Evolutionary conservation across 805 yeast genomes (phyloP).

Genomic region (Zygoascus tannicola): DNA sequence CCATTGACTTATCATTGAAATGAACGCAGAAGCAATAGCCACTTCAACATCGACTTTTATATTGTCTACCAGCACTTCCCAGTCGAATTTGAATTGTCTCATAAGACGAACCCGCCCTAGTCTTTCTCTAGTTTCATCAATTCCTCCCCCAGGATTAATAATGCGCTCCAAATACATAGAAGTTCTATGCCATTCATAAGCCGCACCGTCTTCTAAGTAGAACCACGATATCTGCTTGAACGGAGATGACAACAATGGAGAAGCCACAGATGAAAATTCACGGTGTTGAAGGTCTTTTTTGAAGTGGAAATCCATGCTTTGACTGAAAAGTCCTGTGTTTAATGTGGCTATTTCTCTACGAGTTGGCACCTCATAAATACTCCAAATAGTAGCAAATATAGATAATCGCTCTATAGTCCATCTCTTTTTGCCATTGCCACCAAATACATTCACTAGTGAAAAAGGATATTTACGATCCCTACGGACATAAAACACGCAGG

Average conservation of each 20-base stretch:
- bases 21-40: slow-evolving; percentile 51
- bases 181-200: slow-evolving; percentile 48
- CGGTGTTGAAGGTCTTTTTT: slow-evolving; percentile 39
- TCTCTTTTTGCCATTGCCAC: slow-evolving; percentile 35
- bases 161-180: slow-evolving; percentile 44
- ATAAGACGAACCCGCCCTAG: slow-evolving; percentile 47
- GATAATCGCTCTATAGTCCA: slow-evolving; percentile 46
- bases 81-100: slow-evolving; percentile 53
- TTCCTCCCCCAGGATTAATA: slow-evolving; percentile 47
- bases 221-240: slow-evolving; percentile 24
- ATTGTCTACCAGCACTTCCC: slow-evolving; percentile 46
- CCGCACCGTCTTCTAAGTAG: slow-evolving; percentile 42
- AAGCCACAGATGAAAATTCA: slow-evolving; percentile 29
- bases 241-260: not conserved
- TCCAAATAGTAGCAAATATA: slow-evolving; percentile 43
- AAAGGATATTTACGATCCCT: slow-evolving; percentile 40
- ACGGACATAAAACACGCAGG: slow-evolving; percentile 39
- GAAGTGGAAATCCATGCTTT: slow-evolving; percentile 42
- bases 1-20: slow-evolving; percentile 63
- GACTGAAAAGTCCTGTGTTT: slow-evolving; percentile 38
- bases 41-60: slow-evolving; percentile 39
- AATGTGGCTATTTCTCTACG: slow-evolving; percentile 43
- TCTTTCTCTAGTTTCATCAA: slow-evolving; percentile 44
- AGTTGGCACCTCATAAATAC: slow-evolving; percentile 36
- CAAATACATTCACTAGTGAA: slow-evolving; percentile 42